A percentile compares a stretch with the other conserved stretches of the same genome.
Evolutionary conservation across 2,329 filamentous ascomycete species (phyloP).

Genomic region (Clonostachys sp.): DNA sequence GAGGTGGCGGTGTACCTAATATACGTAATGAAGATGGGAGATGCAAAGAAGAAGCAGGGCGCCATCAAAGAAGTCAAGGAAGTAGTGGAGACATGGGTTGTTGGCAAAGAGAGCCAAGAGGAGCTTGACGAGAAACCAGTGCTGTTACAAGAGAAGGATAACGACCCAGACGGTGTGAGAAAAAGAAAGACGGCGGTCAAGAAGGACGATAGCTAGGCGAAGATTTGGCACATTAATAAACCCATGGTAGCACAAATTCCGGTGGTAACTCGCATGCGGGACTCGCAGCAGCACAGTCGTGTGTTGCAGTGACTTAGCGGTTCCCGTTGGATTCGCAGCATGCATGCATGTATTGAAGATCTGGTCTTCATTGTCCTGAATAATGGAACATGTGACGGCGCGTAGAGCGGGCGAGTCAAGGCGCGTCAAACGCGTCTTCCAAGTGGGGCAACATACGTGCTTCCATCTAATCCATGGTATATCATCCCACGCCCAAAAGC

Average conservation of each 20-base stretch:
- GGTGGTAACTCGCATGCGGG: too few species aligned
- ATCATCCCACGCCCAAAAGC: not conserved
- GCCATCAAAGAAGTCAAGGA: slow-evolving; percentile 61
- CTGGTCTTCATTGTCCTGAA: not conserved
- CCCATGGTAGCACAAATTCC: too few species aligned
- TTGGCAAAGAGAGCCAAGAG: slow-evolving; percentile 32
- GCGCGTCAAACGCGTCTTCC: slow-evolving; percentile 11
- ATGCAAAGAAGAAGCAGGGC: slow-evolving; percentile 61
- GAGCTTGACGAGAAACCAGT: slow-evolving; percentile 14
- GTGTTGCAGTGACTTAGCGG: too few species aligned
- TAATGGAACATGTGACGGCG: slow-evolving; percentile 8
- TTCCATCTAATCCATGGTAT: not conserved
- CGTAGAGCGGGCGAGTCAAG: slow-evolving; percentile 3
- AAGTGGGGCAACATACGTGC: slow-evolving; percentile 7
- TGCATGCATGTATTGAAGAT: too few species aligned
- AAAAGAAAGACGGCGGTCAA: slow-evolving; percentile 13
- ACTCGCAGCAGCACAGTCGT: too few species aligned
- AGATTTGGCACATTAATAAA: too few species aligned
- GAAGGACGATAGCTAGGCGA: slow-evolving; percentile 3
- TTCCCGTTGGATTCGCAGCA: not conserved
- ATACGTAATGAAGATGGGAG: slow-evolving; percentile 66
- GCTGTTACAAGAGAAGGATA: slow-evolving; percentile 7
- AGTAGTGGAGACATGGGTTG: slow-evolving; percentile 68
- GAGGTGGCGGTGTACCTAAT: slow-evolving; percentile 75
- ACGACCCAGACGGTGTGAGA: slow-evolving; percentile 12